Base-by-base conservation (phyloP, 2,329 filamentous ascomycete genomes). In the Acrodontium crateriforme region DNA sequence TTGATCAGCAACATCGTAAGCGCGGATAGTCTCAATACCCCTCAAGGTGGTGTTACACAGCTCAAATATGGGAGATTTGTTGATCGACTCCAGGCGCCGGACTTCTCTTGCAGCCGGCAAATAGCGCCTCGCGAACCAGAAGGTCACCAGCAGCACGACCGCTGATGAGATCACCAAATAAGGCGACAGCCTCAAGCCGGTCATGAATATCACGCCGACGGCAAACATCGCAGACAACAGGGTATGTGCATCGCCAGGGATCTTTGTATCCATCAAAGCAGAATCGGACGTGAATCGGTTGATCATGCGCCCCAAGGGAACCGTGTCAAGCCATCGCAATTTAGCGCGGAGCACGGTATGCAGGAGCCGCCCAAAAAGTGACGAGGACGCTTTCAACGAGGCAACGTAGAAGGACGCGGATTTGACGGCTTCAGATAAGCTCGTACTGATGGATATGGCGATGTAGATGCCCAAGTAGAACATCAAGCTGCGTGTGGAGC, bases 261-360 rank as follows among this genome's bases (percentile, higher is more conserved):
- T 14, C 7, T 25, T 16, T 13, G 35, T 35, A 41, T 94, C 85
- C 12, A 94, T 67, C 5, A 82, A 74, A 51, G 94, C 83, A 7
- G 94, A 69, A 51, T 94, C 85, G 54, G 93, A 93, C 52, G 84
- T 93, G 57, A 95, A 94, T 8, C 87, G 72, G 56, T 94, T 94
- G 74, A 93, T 92, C 42, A 95, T 65, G 54, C 92, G 84, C 8
- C 85, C 85, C 1, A 93, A 67, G 2, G 85, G 87, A 1, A 85
- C 94, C 3, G 85, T 79, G 47, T 94, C 85, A 45, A 94, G 94
- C 58, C 94, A 94, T 49, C 78, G 81, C 62, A 94, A 92, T 49
- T 82, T 84, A 14, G 87, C 85, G 39, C 82, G 71, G n/a, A 80
- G 75, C 9, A 93, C 72, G 16, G 67, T 63, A 38, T 74, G 65